Evolutionary conservation across 257 asterid species (phyloP).

Genomic region (Jacaranda mimosifolia): DNA sequence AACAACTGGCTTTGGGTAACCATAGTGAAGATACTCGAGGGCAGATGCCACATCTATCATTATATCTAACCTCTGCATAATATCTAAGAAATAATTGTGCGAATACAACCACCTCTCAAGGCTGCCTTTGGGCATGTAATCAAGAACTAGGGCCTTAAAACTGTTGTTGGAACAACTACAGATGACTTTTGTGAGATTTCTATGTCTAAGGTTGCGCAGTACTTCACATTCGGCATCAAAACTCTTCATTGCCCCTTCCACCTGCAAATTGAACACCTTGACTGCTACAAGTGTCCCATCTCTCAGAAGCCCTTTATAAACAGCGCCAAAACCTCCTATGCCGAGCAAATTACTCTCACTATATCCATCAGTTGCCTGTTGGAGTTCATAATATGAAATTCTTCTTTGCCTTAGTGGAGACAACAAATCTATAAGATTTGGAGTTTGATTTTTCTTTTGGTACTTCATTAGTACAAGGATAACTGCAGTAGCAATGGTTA

Average conservation of each 20-base stretch:
- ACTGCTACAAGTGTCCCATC: slow-evolving; percentile 24
- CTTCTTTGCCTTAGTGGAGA: neutral
- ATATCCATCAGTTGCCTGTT: slow-evolving; percentile 33
- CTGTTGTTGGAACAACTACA: slow-evolving; percentile 31
- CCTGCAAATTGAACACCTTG: slow-evolving; percentile 38
- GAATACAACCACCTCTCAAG: slow-evolving; percentile 43
- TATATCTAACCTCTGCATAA: slow-evolving; percentile 39
- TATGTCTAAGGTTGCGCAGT: slow-evolving; percentile 33
- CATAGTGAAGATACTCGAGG: slow-evolving; percentile 44
- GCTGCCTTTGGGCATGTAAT: slow-evolving; percentile 47
- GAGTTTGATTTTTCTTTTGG: neutral
- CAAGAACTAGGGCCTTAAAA: slow-evolving; percentile 44
- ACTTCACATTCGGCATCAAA: slow-evolving; percentile 42
- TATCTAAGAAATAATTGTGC: slow-evolving; percentile 17
- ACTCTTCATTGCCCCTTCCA: slow-evolving; percentile 30
- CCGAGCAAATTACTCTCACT: slow-evolving; percentile 38
- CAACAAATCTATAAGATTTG: neutral
- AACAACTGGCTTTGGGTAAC: slow-evolving; percentile 27
- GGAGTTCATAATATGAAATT: slow-evolving; percentile 35
- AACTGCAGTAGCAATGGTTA: neutral
- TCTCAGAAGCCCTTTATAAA: slow-evolving; percentile 32
- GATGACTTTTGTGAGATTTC: slow-evolving; percentile 44
- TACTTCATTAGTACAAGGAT: neutral
- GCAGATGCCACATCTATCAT: slow-evolving; percentile 46
- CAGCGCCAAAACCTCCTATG: slow-evolving; percentile 30